phyloP scores from a whole-genome alignment of 2,329 filamentous ascomycete genomes.

The Penicillium digitatum region DNA sequence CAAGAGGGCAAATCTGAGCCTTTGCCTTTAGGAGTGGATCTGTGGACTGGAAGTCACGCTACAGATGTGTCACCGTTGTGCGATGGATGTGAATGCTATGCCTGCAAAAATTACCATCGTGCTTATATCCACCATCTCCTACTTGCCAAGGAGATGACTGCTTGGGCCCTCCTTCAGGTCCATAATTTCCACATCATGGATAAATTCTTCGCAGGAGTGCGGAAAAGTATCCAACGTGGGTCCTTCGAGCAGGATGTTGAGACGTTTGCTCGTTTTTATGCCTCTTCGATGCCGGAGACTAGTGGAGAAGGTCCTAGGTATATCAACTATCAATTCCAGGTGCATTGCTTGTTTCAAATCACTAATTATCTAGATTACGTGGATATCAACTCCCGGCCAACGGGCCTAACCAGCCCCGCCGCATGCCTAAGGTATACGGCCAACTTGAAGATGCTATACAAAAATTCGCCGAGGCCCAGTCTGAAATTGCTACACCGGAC shows the following conservation, averaged over 20 bases:
- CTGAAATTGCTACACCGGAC: constrained; percentile 51
- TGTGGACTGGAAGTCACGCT: constrained; percentile 65
- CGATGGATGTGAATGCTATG: constrained; percentile 69
- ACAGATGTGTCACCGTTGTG: constrained; percentile 60
- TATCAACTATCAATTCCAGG: constrained; percentile 11
- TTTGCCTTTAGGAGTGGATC: constrained; percentile 65
- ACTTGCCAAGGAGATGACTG: constrained; percentile 90
- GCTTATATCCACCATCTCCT: constrained; percentile 88
- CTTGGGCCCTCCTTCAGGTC: constrained; percentile 86
- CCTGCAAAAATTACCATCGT: constrained; percentile 76
- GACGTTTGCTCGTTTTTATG: constrained; percentile 65
- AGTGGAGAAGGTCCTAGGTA: constrained; percentile 72
- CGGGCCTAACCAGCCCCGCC: constrained; percentile 58
- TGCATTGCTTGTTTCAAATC: neutral
- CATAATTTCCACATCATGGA: constrained; percentile 78
- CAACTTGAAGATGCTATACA: constrained; percentile 51
- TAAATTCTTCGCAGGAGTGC: constrained; percentile 68
- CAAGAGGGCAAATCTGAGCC: constrained; percentile 13
- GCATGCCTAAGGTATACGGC: constrained; percentile 65
- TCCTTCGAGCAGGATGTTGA: constrained; percentile 54
- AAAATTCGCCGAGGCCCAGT: constrained; percentile 48
- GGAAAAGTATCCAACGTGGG: constrained; percentile 57
- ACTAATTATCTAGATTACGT: constrained; percentile 50
- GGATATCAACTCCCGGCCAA: constrained; percentile 78
- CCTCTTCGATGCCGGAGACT: constrained; percentile 65